Evolutionary conservation across 75 land plant genomes (phyloP).

Genomic region (Sequoiadendron giganteum): DNA sequence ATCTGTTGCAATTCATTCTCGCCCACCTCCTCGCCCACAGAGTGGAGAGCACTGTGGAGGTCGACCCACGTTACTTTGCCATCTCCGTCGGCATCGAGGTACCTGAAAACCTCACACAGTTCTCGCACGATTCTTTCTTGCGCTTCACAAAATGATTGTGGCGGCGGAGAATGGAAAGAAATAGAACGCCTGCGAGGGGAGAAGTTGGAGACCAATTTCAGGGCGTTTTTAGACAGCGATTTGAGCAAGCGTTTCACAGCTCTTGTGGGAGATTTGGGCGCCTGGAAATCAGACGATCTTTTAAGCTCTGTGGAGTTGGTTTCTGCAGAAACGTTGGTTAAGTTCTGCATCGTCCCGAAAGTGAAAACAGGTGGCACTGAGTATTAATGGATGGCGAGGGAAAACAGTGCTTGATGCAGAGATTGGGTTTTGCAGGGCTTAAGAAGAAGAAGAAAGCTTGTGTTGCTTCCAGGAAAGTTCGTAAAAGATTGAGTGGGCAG

Average conservation of each 20-base stretch:
- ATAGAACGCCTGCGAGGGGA: not conserved
- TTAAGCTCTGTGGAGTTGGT: no score
- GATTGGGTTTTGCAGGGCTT: no score
- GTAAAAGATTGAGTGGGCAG: no score
- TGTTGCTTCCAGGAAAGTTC: no score
- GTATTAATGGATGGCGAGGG: no score
- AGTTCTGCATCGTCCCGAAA: not conserved
- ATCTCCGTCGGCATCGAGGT: conserved; percentile 34
- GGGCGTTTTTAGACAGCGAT: not conserved
- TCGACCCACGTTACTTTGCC: conserved; percentile 27
- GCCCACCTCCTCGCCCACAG: conserved; percentile 12
- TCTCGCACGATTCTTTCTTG: not conserved
- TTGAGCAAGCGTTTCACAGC: not conserved
- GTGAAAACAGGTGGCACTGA: no score
- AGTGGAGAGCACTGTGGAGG: conserved; percentile 22
- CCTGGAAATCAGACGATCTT: no score
- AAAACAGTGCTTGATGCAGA: no score
- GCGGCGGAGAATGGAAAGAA: not conserved
- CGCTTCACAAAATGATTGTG: not conserved
- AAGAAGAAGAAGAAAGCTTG: no score
- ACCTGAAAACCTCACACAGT: conserved; percentile 22
- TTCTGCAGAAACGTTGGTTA: not conserved
- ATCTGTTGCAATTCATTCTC: conserved; percentile 24
- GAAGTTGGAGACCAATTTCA: not conserved
- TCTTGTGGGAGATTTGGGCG: not conserved